Evolutionary conservation across 1,139 yeast genomes (phyloP).

Genomic region (Groenewaldozyma sp.): DNA sequence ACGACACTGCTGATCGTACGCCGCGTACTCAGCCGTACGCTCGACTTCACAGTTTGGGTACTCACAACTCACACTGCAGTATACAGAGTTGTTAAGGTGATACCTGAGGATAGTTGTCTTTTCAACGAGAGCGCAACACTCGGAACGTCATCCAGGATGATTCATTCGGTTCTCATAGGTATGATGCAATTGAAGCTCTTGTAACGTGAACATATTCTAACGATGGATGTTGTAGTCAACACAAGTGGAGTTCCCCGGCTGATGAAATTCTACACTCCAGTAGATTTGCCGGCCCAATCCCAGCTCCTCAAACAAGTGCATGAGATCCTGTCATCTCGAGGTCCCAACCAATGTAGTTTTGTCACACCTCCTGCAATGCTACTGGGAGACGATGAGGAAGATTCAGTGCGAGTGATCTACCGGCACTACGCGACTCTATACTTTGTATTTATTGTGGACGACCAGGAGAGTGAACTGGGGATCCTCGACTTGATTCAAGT

Average conservation of each 20-base stretch:
- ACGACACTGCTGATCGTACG: too few species aligned
- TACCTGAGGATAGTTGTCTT: too few species aligned
- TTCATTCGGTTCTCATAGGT: constrained; percentile 70
- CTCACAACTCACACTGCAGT: too few species aligned
- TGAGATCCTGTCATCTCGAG: constrained; percentile 57
- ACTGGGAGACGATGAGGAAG: constrained; percentile 35
- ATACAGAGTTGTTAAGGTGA: too few species aligned
- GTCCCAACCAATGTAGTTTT: constrained; percentile 69
- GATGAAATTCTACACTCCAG: constrained; percentile 87
- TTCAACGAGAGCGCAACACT: too few species aligned
- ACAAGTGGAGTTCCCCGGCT: constrained; percentile 88
- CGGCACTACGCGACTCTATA: constrained; percentile 91
- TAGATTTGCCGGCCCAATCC: constrained; percentile 68
- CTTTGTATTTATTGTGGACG: constrained; percentile 92
- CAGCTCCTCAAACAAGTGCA: constrained; percentile 66
- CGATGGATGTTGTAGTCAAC: constrained; percentile 43
- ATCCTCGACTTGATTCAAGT: constrained; percentile 91
- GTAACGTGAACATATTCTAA: too few species aligned
- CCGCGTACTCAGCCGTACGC: too few species aligned
- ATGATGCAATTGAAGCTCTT: constrained; percentile 43
- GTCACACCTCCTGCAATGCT: constrained; percentile 70
- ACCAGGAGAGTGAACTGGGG: constrained; percentile 90
- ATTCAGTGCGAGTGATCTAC: constrained; percentile 81
- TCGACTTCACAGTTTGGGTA: too few species aligned
- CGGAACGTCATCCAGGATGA: too few species aligned